Base-by-base conservation (phyloP, 495 filamentous ascomycete species). In the Alectoria sarmentosa region DNA sequence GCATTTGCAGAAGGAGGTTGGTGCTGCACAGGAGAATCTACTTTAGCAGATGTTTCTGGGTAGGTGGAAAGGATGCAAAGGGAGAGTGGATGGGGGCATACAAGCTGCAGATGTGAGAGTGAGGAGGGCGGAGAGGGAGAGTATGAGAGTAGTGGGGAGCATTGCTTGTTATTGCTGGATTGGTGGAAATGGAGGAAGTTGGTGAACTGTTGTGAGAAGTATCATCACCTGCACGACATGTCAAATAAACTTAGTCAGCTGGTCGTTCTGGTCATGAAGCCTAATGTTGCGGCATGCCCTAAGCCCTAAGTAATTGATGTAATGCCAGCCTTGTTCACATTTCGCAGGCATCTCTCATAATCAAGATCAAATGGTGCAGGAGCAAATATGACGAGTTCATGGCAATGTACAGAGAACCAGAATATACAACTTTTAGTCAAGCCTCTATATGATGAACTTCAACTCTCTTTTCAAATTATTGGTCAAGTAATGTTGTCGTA, bases 1-100 rank as follows among this genome's bases (percentile, higher is more conserved):
- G 76, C 94, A 98, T 88, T 97, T 98, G 86, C 94, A 98, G 79
- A 96, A 98, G 41, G 90, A 90, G 30, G 89, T 89, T 23, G 90
- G 78, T 15, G 74, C 69, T 68, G 59, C 46, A 13, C 32, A 14
- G 15, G 30, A 34, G 17, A 14, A 14, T 7, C 10, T 30, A 61
- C 32, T 28, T 62, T 39, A 26, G 37, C 15, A 2, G 3, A 49
- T 13, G 15, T 15, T 34, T 32, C 19, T 19, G 19, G 41, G 26
- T 3, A 8, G 15, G 34, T 38, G 23, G 11, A 5, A 36, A 26
- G 6, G 21, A 2, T n/a, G 44, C 3, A 21, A 17, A 21, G 17
- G 41, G 21, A 0, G 37, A 23, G 32, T 7, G 9, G 23, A n/a
- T 21, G 58, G n/a, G 10, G 0, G 52, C 64, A 36, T 61, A 69